These are phyloP conservation scores for Tolypocladium album DNA, from an alignment of 2,329 filamentous ascomycete genomes.

Conservation along the genomic window DNA sequence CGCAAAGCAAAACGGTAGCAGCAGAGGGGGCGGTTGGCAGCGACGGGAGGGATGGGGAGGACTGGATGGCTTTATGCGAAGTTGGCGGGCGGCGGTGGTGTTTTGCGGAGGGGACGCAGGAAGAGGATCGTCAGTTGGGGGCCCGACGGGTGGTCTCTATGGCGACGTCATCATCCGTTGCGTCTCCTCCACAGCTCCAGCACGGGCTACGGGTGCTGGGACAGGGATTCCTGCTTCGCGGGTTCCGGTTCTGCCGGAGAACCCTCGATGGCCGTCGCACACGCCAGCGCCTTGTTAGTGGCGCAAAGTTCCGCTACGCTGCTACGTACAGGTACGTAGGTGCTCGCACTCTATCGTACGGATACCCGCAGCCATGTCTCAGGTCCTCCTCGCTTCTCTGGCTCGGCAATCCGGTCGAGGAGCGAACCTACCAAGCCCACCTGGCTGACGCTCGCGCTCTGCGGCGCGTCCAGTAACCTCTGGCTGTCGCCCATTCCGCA, in stretches of 20 bases:
- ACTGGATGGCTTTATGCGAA: conserved; percentile 7
- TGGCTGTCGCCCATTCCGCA: conserved; percentile 6
- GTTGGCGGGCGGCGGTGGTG: neutral
- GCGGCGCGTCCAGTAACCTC: neutral
- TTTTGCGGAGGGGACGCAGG: conserved; percentile 2
- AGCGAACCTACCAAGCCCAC: too few species aligned
- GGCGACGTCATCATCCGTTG: conserved; percentile 10
- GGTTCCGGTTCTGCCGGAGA: neutral
- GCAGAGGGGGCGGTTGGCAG: conserved; percentile 1
- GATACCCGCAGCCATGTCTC: neutral
- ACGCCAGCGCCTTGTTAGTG: neutral
- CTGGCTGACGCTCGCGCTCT: too few species aligned
- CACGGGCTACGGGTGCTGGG: neutral
- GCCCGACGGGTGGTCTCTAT: conserved; percentile 1
- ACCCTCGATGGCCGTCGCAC: neutral
- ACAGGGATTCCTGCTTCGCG: neutral
- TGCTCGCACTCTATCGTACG: too few species aligned
- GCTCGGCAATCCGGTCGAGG: neutral
- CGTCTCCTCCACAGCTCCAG: neutral
- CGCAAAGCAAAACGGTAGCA: neutral
- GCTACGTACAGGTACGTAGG: too few species aligned
- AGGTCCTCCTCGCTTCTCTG: neutral
- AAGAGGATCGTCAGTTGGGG: conserved; percentile 4
- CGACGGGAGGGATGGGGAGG: neutral
- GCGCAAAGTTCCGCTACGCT: neutral